Percentiles rank a stretch among this genome's conserved stretches.
phyloP scores from a whole-genome alignment of 768 basidiomycete genomes.

The Lactarius deliciosus region DNA sequence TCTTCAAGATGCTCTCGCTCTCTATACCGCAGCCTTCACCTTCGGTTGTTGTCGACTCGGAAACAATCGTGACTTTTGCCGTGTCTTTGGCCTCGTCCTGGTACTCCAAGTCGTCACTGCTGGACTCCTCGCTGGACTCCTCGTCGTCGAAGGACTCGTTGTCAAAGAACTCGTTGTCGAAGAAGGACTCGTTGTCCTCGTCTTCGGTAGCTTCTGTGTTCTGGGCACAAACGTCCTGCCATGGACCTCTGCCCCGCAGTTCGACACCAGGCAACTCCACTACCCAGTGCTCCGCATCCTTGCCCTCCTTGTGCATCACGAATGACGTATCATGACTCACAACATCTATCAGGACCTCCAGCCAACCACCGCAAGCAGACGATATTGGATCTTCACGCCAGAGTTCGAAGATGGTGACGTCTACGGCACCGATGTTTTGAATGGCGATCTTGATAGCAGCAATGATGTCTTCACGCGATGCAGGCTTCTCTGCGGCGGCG shows the following conservation, averaged over 20 bases:
- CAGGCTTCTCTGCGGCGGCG: conserved; percentile 44
- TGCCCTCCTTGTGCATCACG: conserved; percentile 16
- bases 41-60: neutral
- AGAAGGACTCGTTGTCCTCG: neutral
- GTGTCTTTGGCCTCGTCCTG: conserved; percentile 5
- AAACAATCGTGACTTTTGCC: neutral
- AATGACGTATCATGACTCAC: conserved; percentile 37
- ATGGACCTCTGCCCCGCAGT: conserved; percentile 25
- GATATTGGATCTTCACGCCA: conserved; percentile 50
- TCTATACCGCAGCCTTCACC: neutral
- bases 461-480: conserved; percentile 47
- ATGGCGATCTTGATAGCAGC: conserved; percentile 51
- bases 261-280: conserved; percentile 32
- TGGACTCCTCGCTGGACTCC: conserved; percentile 2
- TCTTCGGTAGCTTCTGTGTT: conserved; percentile 7
- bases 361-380: conserved; percentile 56
- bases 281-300: conserved; percentile 29
- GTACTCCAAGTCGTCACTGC: neutral
- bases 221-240: conserved; percentile 19
- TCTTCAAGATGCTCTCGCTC: neutral
- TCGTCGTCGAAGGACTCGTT: neutral
- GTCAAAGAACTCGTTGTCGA: no score
- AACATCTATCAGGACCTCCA: conserved; percentile 53
- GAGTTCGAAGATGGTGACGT: conserved; percentile 45
- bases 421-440: conserved; percentile 50